Evolutionary conservation across 176 grass and related monocot species (phyloP), one percentile per base, ranked within the genome.

Genomic region (Eleusine indica): DNA sequence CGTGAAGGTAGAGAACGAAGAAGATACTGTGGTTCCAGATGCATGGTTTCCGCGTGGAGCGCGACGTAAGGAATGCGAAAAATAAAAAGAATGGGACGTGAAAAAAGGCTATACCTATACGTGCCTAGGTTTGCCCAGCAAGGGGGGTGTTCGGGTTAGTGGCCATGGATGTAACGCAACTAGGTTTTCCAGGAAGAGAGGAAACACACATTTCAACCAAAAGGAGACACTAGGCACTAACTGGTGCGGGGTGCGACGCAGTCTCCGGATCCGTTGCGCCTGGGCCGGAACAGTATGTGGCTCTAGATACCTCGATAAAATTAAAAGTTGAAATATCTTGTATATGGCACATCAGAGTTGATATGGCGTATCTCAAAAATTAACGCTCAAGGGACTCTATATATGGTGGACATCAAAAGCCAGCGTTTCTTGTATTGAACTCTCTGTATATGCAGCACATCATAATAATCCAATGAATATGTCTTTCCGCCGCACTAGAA

Each of bases 191-290:
- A 0, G 66, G 75, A 52, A 30, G 54, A 30, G 75, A 40, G 13
- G 75, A 85, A 38, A 21, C n/a, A 62, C 21, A 25, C 58, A 62
- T 25, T 70, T 78, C 66, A 75, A 46, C 39, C 28, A 71, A 85
- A 85, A 71, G 66, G 39, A 32, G 54, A 42, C 80, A n/a, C 40
- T n/a, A 15, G 49, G 16, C 16, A 1, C 78, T 56, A 54, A 12
- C 43, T 54, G 28, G 16, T 29, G 19, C 29, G 25, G 48, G 44
- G 70, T 32, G 70, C 51, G 15, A 16, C 70, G 22, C 22, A 17
- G 38, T 6, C 17, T 42, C 68, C 42, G 41, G n/a, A 49, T 47
- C 47, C 47, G 15, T 9, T 2, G 11, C 17, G 28, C 1, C 60
- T 21, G 15, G 54, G 5, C 22, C 74, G 25, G 74, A 28, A 40